These are phyloP conservation scores for Danielozyma ontarioensis DNA, from an alignment of 805 yeast genomes.

Conservation along the genomic window DNA sequence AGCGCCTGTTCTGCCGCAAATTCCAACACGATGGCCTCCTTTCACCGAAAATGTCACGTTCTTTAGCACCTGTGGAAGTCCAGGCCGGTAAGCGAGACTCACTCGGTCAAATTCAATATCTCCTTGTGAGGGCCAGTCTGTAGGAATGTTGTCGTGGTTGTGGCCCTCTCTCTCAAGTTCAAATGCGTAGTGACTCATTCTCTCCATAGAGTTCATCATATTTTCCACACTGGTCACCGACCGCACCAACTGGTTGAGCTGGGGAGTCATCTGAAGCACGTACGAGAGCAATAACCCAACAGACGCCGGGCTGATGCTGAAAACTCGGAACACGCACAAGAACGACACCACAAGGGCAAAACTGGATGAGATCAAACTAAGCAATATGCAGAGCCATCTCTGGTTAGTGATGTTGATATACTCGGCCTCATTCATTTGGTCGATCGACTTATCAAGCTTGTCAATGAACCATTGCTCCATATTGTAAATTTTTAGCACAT, in stretches of 20 bases:
- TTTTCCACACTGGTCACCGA: constrained; percentile 4
- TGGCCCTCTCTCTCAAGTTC: constrained; percentile 21
- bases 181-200: constrained; percentile 10
- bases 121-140: constrained; percentile 8
- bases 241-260: constrained; percentile 3
- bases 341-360: constrained; percentile 6
- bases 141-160: too few species aligned
- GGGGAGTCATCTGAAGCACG: constrained; percentile 3
- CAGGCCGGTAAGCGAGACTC: constrained; percentile 19
- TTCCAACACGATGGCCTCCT: constrained; percentile 11
- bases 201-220: constrained; percentile 7
- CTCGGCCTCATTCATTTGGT: constrained; percentile 8
- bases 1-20: constrained; percentile 18
- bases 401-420: constrained; percentile 4
- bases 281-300: constrained; percentile 7
- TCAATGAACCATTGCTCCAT: background rate
- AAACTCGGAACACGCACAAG: constrained; percentile 13
- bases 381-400: constrained; percentile 4
- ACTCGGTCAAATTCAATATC: constrained; percentile 15
- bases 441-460: constrained; percentile 1
- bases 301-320: constrained; percentile 9
- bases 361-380: constrained; percentile 1
- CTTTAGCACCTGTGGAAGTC: constrained; percentile 8
- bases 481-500: constrained; percentile 3
- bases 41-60: constrained; percentile 4